Evolutionary conservation across 2,329 filamentous ascomycete species (phyloP), one percentile per base, ranked within the genome.

Genomic region (Exophiala dermatitidis): DNA sequence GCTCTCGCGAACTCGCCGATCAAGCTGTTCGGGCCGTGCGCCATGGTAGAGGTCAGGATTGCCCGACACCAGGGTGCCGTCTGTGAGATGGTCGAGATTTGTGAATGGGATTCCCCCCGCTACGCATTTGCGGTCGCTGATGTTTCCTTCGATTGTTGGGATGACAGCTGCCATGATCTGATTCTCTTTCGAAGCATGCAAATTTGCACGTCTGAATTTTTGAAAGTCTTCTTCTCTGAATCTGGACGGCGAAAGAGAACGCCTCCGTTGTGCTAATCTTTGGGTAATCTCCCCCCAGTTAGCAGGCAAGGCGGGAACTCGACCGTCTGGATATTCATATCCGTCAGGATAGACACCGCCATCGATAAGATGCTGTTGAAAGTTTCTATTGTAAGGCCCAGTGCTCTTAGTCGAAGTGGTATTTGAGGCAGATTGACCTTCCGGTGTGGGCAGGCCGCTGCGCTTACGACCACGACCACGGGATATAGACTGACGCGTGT

Each of bases 321-420:
- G 41, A 12, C 62, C 63, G 62, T 64, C 52, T 4, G 54, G 61
- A 51, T 62, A 64, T 41, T 53, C 54, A 36, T 65, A 65, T 19
- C 49, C 62, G 37, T 53, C 31, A 32, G 66, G 57, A 45, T 67
- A 67, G 37, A 73, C 57, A 8, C 45, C 49, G 57, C 67, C 37
- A 49, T 73, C 66, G 50, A 67, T 65, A 32, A 73, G 60, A 47
- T 70, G 60, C 47, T 69, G 64, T 42, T 69, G 62, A 61, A 72
- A 73, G 52, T 63, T 58, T 42, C 61, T 60, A 58, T 68, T 57
- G 55, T 72, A 71, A 1, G 62, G 53, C 42, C 60, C 59, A 30
- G 60, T 64, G 49, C 54, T 66, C 38, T 59, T 64, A 5, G 53
- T 68, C 34, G 49, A 66, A 42, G 49, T 59, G n/a, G 61, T 63